Evolutionary conservation across 352 stramenopile species (phyloP).

Genomic region (Phytophthora citrophthora): DNA sequence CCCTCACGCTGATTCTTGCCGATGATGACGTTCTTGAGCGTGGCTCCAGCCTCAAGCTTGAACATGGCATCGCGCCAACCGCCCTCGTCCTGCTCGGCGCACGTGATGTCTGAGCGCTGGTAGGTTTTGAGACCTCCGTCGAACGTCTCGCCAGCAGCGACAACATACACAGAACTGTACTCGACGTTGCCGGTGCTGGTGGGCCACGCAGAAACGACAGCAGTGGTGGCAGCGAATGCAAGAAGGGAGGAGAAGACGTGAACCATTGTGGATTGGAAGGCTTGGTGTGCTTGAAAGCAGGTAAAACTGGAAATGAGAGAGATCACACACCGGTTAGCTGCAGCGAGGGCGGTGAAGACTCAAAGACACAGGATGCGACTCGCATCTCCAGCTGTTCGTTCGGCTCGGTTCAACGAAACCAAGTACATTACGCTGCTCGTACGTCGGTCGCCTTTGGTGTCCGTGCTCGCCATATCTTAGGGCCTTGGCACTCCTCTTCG

Average conservation of each 20-base stretch:
- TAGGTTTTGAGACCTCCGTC: constrained; percentile 48
- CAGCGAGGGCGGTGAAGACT: background rate
- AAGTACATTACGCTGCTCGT: constrained; percentile 3
- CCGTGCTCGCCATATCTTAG: constrained; percentile 25
- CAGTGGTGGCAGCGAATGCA: constrained; percentile 9
- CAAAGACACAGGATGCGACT: constrained; percentile 5
- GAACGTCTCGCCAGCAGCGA: constrained; percentile 37
- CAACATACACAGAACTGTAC: constrained; percentile 39
- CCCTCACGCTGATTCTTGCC: constrained; percentile 43
- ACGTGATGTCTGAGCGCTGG: constrained; percentile 45
- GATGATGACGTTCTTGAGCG: constrained; percentile 54
- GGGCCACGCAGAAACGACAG: constrained; percentile 29
- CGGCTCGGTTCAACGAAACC: constrained; percentile 12
- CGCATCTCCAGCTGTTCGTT: constrained; percentile 23
- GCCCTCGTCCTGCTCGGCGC: constrained; percentile 33
- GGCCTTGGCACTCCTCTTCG: constrained; percentile 9
- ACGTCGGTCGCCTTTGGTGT: constrained; percentile 5
- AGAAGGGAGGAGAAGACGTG: constrained; percentile 28
- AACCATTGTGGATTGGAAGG: constrained; percentile 13
- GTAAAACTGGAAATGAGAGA: constrained; percentile 28
- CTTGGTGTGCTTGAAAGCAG: constrained; percentile 12
- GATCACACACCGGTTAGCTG: background rate
- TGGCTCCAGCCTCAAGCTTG: constrained; percentile 40
- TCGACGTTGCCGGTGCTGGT: constrained; percentile 35
- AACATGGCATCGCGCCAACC: constrained; percentile 37